These are phyloP conservation scores for Trichosporon asahii DNA, from an alignment of 1,284 basidiomycete genomes.

Conservation along the genomic window DNA sequence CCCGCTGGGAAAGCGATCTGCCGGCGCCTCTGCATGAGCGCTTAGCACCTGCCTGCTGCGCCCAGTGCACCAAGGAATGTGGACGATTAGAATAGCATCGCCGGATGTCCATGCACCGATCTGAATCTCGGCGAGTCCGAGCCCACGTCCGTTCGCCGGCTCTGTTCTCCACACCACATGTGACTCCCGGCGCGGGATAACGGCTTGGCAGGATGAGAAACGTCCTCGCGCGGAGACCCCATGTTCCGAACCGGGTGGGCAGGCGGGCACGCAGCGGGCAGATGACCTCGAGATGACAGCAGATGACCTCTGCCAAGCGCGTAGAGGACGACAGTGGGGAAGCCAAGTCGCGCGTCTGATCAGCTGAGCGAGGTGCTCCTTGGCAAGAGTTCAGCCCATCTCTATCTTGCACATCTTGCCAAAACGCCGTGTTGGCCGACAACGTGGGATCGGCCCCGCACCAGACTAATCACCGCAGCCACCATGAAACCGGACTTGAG, in stretches of 20 bases:
- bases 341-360: background rate
- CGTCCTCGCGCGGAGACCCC: background rate
- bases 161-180: background rate
- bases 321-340: background rate
- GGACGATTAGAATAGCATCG: background rate
- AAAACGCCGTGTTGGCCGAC: background rate
- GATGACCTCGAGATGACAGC: background rate
- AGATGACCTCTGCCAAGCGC: background rate
- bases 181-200: background rate
- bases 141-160: background rate
- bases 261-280: background rate
- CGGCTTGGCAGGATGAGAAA: background rate
- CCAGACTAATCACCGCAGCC: background rate
- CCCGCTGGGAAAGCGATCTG: background rate
- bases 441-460: background rate
- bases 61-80: background rate
- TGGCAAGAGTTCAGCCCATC: too few species aligned
- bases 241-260: conserved; percentile 1
- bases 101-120: background rate
- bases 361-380: background rate
- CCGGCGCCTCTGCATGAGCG: background rate
- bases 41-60: background rate
- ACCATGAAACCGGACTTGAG: too few species aligned
- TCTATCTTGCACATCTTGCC: too few species aligned
- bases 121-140: background rate